Conservation (phyloP, 108 stramenopile genomes). For the Cylindrotheca closterium region DNA sequence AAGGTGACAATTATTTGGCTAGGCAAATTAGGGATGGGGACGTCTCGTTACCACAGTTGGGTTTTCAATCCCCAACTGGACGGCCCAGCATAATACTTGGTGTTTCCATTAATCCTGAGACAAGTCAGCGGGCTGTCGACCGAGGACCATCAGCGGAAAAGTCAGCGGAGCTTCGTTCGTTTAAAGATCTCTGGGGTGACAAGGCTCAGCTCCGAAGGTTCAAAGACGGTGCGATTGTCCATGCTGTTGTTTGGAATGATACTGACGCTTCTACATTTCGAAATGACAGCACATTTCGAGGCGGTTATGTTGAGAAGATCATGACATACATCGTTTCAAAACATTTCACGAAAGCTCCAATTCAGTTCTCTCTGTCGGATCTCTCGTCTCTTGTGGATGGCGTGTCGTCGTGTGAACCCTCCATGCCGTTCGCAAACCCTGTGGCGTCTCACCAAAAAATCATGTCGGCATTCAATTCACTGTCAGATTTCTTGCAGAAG, state of each 20-base stretch:
- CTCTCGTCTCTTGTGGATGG: conserved; percentile 71
- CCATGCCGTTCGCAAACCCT: conserved; percentile 4
- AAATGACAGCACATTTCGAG: conserved; percentile 58
- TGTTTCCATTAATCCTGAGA: conserved; percentile 61
- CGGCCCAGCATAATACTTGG: conserved; percentile 45
- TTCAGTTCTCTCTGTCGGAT: conserved; percentile 53
- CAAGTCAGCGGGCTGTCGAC: conserved; percentile 71
- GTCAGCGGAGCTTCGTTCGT: conserved; percentile 42
- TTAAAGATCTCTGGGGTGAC: conserved; percentile 77
- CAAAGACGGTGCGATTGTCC: conserved; percentile 91
- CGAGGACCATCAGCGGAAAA: conserved; percentile 82
- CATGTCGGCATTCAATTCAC: conserved; percentile 65
- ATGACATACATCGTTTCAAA: conserved; percentile 58
- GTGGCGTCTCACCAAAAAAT: conserved; percentile 59
- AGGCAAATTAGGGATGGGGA: conserved; percentile 8
- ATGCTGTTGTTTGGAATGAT: conserved; percentile 83
- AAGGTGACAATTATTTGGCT: conserved; percentile 34
- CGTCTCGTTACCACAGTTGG: conserved; percentile 2
- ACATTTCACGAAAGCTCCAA: conserved; percentile 42
- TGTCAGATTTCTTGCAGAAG: conserved; percentile 68
- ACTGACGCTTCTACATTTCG: conserved; percentile 31
- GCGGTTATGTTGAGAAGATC: conserved; percentile 76
- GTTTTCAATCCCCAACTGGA: conserved; percentile 24
- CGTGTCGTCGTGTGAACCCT: conserved; percentile 5
- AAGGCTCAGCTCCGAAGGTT: conserved; percentile 78